phyloP scores from a whole-genome alignment of 495 filamentous ascomycete genomes.

The Talaromyces ruber region DNA sequence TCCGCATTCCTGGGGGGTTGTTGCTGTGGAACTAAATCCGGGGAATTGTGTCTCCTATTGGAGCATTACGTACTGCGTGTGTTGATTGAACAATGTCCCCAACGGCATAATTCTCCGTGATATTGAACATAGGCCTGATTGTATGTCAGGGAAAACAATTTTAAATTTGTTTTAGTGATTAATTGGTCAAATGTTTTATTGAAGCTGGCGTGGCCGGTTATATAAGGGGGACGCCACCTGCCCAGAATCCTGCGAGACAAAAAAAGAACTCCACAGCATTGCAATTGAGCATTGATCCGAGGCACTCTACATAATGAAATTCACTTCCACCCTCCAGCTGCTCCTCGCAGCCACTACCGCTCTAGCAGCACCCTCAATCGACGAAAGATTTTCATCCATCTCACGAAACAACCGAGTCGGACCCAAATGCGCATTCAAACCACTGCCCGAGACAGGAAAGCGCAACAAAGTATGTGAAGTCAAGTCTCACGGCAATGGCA shows the following conservation, averaged over 20 bases:
- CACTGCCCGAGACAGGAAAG: conserved; percentile 21
- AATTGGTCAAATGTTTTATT: background rate
- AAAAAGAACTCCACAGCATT: background rate
- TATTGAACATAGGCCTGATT: background rate
- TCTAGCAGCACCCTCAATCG: conserved; percentile 3
- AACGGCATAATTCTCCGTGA: background rate
- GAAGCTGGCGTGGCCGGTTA: background rate
- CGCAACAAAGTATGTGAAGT: conserved; percentile 29
- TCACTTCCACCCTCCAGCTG: background rate
- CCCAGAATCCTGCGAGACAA: background rate
- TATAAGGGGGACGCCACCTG: too few relatives aligned
- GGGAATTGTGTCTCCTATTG: background rate
- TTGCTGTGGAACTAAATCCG: background rate
- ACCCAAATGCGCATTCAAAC: conserved; percentile 25
- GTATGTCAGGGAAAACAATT: background rate
- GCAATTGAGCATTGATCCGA: background rate
- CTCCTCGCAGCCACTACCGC: background rate
- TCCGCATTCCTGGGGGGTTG: background rate
- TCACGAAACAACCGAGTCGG: conserved; percentile 21
- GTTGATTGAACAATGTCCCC: background rate
- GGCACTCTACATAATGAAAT: background rate
- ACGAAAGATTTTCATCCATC: conserved; percentile 11
- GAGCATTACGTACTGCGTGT: background rate
- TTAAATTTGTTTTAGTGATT: background rate
- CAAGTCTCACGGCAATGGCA: conserved; percentile 27